These are phyloP conservation scores for Gracilaria caudata DNA, from an alignment of 23 red algal genomes.

Conservation along the genomic window DNA sequence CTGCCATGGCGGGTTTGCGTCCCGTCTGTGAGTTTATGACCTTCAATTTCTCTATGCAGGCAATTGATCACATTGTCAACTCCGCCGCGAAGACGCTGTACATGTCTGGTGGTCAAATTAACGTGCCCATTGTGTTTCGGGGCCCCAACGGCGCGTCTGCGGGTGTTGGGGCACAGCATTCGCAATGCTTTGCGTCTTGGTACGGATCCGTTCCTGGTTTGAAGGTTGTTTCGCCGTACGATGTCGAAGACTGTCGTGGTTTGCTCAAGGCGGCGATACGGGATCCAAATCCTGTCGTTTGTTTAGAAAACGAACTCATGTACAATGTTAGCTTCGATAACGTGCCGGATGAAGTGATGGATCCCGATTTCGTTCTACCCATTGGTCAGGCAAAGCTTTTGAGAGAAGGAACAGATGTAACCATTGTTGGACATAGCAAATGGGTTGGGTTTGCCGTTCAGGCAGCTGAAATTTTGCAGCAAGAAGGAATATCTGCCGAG, in stretches of 20 bases:
- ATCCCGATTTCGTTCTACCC: slow-evolving; percentile 87
- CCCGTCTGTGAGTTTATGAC: slow-evolving; percentile 99
- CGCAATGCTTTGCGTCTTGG: slow-evolving; percentile 96
- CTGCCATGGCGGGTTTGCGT: slow-evolving; percentile 87
- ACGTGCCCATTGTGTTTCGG: slow-evolving; percentile 97
- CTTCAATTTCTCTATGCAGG: slow-evolving; percentile 99
- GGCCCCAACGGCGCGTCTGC: slow-evolving; percentile 95
- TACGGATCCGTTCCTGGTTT: slow-evolving; percentile 95
- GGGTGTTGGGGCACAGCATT: slow-evolving; percentile 95
- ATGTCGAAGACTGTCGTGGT: slow-evolving; percentile 92
- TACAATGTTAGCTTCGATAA: slow-evolving; percentile 88
- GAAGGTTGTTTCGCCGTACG: slow-evolving; percentile 95
- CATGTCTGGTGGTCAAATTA: slow-evolving; percentile 94
- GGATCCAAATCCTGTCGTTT: slow-evolving; percentile 94
- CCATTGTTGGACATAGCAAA: slow-evolving; percentile 81
- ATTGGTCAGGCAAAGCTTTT: slow-evolving; percentile 95
- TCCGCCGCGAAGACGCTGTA: slow-evolving; percentile 97
- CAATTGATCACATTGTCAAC: slow-evolving; percentile 99
- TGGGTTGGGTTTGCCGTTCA: slow-evolving; percentile 79
- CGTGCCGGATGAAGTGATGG: slow-evolving; percentile 74
- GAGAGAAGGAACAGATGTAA: slow-evolving; percentile 89
- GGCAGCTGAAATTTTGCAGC: slow-evolving; percentile 80
- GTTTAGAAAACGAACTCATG: slow-evolving; percentile 98
- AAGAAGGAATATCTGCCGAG: slow-evolving; percentile 87
- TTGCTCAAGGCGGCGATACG: slow-evolving; percentile 86